phyloP scores from a whole-genome alignment of 805 yeast species.

The Lipomyces sp. region DNA sequence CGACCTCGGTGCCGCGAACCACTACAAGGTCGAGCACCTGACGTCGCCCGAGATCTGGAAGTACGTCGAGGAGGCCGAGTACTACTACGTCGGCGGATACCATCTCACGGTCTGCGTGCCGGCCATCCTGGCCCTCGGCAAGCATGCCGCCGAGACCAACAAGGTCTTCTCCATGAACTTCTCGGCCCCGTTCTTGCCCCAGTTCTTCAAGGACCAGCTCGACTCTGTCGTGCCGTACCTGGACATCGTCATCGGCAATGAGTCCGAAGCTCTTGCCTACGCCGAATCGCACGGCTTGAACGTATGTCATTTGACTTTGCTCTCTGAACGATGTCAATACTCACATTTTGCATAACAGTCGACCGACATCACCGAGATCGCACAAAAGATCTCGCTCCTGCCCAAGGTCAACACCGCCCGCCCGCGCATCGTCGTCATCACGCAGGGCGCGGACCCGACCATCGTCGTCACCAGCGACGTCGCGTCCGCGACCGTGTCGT shows the following conservation, averaged over 20 bases:
- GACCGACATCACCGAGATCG: slow-evolving; percentile 68
- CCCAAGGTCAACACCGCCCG: slow-evolving; percentile 68
- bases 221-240: slow-evolving; percentile 78
- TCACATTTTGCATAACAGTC: slow-evolving; percentile 31
- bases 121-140: slow-evolving; percentile 83
- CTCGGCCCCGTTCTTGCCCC: slow-evolving; percentile 95
- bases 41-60: slow-evolving; percentile 87
- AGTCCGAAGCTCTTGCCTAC: slow-evolving; percentile 92
- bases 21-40: slow-evolving; percentile 85
- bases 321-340: neutral
- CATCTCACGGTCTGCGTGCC: slow-evolving; percentile 97
- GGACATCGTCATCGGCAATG: slow-evolving; percentile 91
- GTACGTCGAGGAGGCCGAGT: slow-evolving; percentile 72
- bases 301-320: neutral
- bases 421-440: slow-evolving; percentile 85
- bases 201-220: slow-evolving; percentile 89
- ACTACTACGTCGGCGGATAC: slow-evolving; percentile 96
- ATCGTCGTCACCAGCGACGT: slow-evolving; percentile 45
- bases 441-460: slow-evolving; percentile 94
- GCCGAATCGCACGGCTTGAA: slow-evolving; percentile 77
- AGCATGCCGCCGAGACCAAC: slow-evolving; percentile 82
- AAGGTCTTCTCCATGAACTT: slow-evolving; percentile 75
- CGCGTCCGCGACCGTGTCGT: slow-evolving; percentile 43
- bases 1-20: slow-evolving; percentile 97
- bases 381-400: slow-evolving; percentile 72